A percentile compares a stretch with the other conserved stretches of the same genome.
Conservation (phyloP, 768 basidiomycete species). For the Termitomyces eurrhizus region DNA sequence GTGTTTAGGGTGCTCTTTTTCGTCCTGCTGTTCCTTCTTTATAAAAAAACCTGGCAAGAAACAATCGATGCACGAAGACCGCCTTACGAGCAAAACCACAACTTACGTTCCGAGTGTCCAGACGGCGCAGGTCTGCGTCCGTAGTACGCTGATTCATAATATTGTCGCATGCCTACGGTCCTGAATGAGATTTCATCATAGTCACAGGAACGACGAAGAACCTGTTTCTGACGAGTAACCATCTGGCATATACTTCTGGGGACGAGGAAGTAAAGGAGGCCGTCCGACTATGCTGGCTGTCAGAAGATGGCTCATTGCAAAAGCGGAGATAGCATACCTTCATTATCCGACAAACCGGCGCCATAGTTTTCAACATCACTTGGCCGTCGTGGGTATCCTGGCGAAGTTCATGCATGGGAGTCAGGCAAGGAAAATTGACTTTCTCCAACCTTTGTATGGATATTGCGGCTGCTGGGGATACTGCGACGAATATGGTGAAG, state of each 20-base stretch:
- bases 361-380: not conserved
- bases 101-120: not conserved
- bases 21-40: not conserved
- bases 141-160: not conserved
- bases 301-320: not conserved
- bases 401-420: not conserved
- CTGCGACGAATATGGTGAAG: not conserved
- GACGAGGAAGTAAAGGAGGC: not conserved
- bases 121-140: slow-evolving; percentile 2
- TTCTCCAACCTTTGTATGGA: not conserved
- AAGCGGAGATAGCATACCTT: not conserved
- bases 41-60: not conserved
- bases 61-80: not conserved
- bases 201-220: not conserved
- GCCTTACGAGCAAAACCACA: not conserved
- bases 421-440: not conserved
- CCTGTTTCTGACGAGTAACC: slow-evolving; percentile 8
- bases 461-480: not conserved
- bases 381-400: not conserved
- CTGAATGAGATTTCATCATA: not conserved
- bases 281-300: not conserved
- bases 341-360: not conserved
- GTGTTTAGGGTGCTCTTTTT: not conserved
- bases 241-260: slow-evolving; percentile 1
- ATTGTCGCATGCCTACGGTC: slow-evolving; percentile 1